These are phyloP conservation scores for Aspergillus melleus DNA, from an alignment of 2,329 filamentous ascomycete species.

Conservation along the genomic window DNA sequence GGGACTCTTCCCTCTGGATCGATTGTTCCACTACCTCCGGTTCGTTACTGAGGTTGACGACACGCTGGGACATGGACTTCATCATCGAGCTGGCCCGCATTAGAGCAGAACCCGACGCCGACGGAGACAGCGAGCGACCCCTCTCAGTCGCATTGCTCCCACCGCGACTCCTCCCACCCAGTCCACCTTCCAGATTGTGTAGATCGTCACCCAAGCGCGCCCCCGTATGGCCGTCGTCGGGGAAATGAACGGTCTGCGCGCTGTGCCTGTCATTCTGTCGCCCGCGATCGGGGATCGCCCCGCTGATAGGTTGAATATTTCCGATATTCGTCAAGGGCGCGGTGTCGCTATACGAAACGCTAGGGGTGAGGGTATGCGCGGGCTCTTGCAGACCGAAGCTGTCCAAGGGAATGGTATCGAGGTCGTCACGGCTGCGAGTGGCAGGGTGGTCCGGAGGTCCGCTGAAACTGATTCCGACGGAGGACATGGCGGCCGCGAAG, in stretches of 20 bases:
- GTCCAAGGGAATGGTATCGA: constrained; percentile 32
- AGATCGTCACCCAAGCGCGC: constrained; percentile 62
- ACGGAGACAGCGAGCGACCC: constrained; percentile 61
- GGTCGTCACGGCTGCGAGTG: constrained; percentile 27
- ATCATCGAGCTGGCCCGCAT: constrained; percentile 73
- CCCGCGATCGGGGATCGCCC: constrained; percentile 36
- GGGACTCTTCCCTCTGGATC: constrained; percentile 56
- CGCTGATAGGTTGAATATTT: constrained; percentile 59
- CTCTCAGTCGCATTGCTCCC: constrained; percentile 50
- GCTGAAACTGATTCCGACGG: constrained; percentile 44
- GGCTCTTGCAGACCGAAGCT: constrained; percentile 42
- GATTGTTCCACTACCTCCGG: constrained; percentile 77
- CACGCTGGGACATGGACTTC: constrained; percentile 89
- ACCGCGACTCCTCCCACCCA: constrained; percentile 53
- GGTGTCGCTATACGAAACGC: constrained; percentile 55
- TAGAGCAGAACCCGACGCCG: constrained; percentile 62
- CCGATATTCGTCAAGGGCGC: constrained; percentile 59
- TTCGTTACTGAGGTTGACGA: constrained; percentile 96
- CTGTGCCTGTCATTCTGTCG: background rate
- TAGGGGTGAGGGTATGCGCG: constrained; percentile 56
- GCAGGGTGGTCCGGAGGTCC: constrained; percentile 23
- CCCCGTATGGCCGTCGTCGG: constrained; percentile 28
- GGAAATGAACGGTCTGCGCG: background rate
- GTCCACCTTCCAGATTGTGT: constrained; percentile 59
- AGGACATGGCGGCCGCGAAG: constrained; percentile 45